Conservation (phyloP, 1,284 basidiomycete genomes). For the Kalmanozyma brasiliensis region DNA sequence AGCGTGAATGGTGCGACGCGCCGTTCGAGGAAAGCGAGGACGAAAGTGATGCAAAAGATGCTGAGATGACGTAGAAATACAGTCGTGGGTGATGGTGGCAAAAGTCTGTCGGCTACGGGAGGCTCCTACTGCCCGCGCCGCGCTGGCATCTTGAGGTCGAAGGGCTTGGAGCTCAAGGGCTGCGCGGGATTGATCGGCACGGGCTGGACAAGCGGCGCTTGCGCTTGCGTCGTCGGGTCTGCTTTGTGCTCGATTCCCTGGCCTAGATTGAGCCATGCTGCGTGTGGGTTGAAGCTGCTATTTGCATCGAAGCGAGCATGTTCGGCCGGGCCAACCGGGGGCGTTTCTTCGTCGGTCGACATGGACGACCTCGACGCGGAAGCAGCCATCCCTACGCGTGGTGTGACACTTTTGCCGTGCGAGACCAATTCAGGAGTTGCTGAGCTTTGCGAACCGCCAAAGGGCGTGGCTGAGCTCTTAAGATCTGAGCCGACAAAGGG, state of each 20-base stretch:
- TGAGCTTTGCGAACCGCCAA: slow-evolving; percentile 20
- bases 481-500: slow-evolving; percentile 6
- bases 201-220: slow-evolving; percentile 15
- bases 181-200: slow-evolving; percentile 29
- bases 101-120: too few species aligned
- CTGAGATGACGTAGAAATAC: slow-evolving; percentile 33
- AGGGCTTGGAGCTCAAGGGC: slow-evolving; percentile 14
- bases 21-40: not conserved
- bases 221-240: not conserved
- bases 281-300: not conserved
- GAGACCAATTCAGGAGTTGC: slow-evolving; percentile 32
- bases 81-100: slow-evolving; percentile 10
- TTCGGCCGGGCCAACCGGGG: slow-evolving; percentile 9
- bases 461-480: slow-evolving; percentile 15
- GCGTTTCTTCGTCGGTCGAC: slow-evolving; percentile 42
- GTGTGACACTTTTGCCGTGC: slow-evolving; percentile 4
- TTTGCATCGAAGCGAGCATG: too few species aligned
- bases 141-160: slow-evolving; percentile 20
- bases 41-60: not conserved
- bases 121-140: slow-evolving; percentile 2
- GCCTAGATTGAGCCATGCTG: slow-evolving; percentile 9
- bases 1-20: slow-evolving; percentile 1
- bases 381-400: not conserved
- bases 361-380: slow-evolving; percentile 22
- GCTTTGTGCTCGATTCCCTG: slow-evolving; percentile 1